Conservation (phyloP, 2,329 filamentous ascomycete genomes). For the Cercospora berteroae region DNA sequence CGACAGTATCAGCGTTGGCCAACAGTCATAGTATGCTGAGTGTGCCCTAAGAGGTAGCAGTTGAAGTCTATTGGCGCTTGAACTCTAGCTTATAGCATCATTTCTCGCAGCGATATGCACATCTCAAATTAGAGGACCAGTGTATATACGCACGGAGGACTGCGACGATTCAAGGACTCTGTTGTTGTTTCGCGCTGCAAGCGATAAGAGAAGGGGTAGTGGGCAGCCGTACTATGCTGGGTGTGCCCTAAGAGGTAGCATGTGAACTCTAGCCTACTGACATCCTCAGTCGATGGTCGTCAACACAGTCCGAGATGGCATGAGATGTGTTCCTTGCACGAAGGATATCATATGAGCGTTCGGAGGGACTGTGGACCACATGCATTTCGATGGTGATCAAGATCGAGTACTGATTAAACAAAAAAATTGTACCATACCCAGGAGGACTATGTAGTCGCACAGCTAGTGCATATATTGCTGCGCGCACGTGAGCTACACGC, state of each 20-base stretch:
- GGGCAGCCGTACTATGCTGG: too few species aligned
- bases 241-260: too few species aligned
- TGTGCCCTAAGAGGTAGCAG: background rate
- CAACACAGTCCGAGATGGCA: background rate
- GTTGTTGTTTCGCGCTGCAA: background rate
- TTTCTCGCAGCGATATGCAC: background rate
- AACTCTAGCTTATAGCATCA: background rate
- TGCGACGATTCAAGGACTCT: background rate
- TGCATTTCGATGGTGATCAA: too few species aligned
- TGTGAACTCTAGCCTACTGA: too few species aligned
- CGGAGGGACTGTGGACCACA: too few species aligned
- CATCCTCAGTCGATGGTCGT: background rate
- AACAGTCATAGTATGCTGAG: background rate
- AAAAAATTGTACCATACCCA: background rate
- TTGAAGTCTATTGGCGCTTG: background rate
- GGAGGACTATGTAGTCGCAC: background rate
- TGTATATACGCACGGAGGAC: background rate
- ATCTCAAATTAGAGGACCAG: background rate
- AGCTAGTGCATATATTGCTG: background rate
- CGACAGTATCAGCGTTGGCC: background rate
- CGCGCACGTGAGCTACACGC: background rate
- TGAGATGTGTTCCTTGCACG: background rate
- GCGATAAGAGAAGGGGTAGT: background rate
- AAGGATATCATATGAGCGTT: background rate
- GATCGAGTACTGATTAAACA: too few species aligned